These are phyloP conservation scores for Paratrypanosoma confusum DNA, from an alignment of 208 protist genomes.

Conservation along the genomic window DNA sequence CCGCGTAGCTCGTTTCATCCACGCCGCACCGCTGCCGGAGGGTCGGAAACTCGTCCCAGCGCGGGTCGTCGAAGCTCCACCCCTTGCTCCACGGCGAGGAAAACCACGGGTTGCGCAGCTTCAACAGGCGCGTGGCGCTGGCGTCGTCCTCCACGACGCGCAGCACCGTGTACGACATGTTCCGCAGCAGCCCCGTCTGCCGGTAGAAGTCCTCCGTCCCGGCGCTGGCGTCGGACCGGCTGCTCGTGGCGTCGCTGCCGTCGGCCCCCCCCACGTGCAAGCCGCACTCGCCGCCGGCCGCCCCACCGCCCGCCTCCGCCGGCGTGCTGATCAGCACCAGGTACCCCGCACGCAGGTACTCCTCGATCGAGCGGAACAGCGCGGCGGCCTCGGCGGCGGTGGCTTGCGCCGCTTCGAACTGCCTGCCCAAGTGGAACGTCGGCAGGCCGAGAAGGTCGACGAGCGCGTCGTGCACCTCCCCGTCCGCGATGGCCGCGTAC, in stretches of 20 bases:
- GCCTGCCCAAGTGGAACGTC: constrained; percentile 39
- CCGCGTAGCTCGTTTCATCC: constrained; percentile 38
- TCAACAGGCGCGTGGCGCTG: constrained; percentile 39
- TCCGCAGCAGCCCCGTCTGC: constrained; percentile 39
- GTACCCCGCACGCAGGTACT: constrained; percentile 26
- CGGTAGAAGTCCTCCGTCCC: constrained; percentile 34
- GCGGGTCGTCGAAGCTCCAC: constrained; percentile 57
- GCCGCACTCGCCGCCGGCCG: too few species aligned
- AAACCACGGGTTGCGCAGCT: constrained; percentile 60
- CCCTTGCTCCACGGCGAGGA: constrained; percentile 59
- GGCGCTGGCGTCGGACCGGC: constrained; percentile 14
- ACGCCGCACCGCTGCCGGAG: constrained; percentile 44
- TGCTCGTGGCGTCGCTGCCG: constrained; percentile 13
- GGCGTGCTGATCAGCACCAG: constrained; percentile 70
- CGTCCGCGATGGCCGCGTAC: constrained; percentile 55
- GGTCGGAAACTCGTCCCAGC: constrained; percentile 64
- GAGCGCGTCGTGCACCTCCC: constrained; percentile 41
- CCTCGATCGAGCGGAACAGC: constrained; percentile 41
- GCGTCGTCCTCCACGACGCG: constrained; percentile 45
- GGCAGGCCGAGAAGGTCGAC: constrained; percentile 60
- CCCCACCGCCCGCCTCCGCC: too few species aligned
- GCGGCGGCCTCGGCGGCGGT: constrained; percentile 21
- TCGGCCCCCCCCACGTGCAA: too few species aligned
- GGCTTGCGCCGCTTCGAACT: constrained; percentile 20
- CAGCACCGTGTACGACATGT: constrained; percentile 61